Base-by-base conservation (phyloP, 345 rosid genomes). In the Eucalyptus regnans region DNA sequence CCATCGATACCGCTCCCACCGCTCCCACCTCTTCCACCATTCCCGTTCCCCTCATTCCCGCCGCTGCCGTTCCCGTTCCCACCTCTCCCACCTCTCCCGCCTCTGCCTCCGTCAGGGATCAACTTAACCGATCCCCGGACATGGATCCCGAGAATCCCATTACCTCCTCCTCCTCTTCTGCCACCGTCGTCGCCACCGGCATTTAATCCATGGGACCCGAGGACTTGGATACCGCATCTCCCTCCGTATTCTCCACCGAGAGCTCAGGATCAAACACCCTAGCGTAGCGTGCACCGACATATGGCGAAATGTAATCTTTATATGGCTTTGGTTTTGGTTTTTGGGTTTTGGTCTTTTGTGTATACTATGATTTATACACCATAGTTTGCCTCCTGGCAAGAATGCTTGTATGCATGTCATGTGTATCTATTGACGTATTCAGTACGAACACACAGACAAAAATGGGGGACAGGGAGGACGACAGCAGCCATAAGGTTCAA, bases 91-190 rank as follows among this genome's bases (percentile, higher is more conserved):
- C 68, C 88, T 37, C 66, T 62, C 85, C 92, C 93, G 4, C 92
- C 94, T 54, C 87, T 89, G 33, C 93, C 96, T 15, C 90, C 97
- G 44, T 94, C 96, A 16, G 95, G 91, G 44, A 88, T 95, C 11
- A 94, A 94, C 84, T 90, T 93, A 60, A 90, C 93, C 86, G 93
- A 95, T 87, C 97, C 98, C 18, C 91, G 88, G n/a, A 94, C 97
- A 44, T 95, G 98, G 97, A 83, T 95, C 68, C 97, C 98, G 46
- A 49, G 81, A 17, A 46, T 37, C 79, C 90, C 90, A 50, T 87
- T 80, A 66, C 89, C 94, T 86, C 93, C 97, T 48, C 89, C 89
- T 16, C 90, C 95, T 76, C 91, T 95, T 20, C 91, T 96, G 54
- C 87, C 92, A 23, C 86, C 87, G 10, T 90, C 95, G 50, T 90